Evolutionary conservation across 192 early-diverging fungal species (phyloP), one percentile per base, ranked within the genome.

Genomic region (Powellomyces hirtus): DNA sequence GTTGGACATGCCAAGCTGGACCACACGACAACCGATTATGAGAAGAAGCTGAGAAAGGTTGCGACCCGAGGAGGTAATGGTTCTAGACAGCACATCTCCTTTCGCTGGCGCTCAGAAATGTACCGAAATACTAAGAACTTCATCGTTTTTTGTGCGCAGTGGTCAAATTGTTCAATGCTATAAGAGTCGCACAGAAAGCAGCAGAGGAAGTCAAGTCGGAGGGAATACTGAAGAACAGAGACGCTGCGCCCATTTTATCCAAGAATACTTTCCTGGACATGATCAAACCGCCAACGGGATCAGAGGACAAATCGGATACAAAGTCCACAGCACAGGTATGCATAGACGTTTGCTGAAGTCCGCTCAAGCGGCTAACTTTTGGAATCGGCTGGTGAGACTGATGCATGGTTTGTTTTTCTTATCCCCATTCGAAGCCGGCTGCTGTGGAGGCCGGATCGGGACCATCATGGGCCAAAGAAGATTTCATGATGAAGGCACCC

Each of bases 81-180:
- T n/a, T n/a, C n/a, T n/a, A n/a, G n/a, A n/a, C n/a, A n/a, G n/a
- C n/a, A n/a, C n/a, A n/a, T n/a, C n/a, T n/a, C n/a, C n/a, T n/a
- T n/a, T n/a, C n/a, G n/a, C n/a, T n/a, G n/a, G n/a, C n/a, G n/a
- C n/a, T n/a, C 27, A 4, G 53, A 56, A 14, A 1, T 30, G 0
- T 26, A 13, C 40, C 40, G 11, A 10, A 42, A n/a, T 13, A 42
- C n/a, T 10, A 42, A 10, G 40, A 42, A 30, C 16, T 1, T 56
- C 14, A 20, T 26, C 1, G 29, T 76, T 46, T 64, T 8, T 66
- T 57, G 10, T 38, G 51, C 38, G 24, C 55, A 92, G 91, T 97
- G 29, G 92, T 97, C 56, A 88, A 93, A 74, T 79, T 98, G 46
- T 98, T 98, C 72, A 98, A 98, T 75, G 95, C 94, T 20, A 91